A percentile compares a stretch with the other conserved stretches of the same genome.
These are phyloP conservation scores for Metschnikowia reukaufii DNA, from an alignment of 805 yeast species.

Conservation along the genomic window DNA sequence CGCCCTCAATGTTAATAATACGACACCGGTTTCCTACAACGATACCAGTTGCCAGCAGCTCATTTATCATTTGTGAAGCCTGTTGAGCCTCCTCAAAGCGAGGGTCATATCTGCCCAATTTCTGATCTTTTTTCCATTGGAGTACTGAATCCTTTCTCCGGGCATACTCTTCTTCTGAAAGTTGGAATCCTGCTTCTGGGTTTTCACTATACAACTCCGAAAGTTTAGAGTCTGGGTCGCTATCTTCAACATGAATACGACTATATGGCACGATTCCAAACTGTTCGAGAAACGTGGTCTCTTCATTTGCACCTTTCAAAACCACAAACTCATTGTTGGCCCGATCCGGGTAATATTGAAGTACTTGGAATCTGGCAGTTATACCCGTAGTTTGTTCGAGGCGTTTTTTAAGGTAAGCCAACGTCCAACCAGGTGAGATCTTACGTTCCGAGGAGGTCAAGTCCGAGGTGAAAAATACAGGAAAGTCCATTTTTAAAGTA, in stretches of 20 bases:
- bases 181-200: slow-evolving; percentile 36
- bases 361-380: slow-evolving; percentile 53
- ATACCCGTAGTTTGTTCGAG: slow-evolving; percentile 76
- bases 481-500: slow-evolving; percentile 38
- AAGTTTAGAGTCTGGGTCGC: slow-evolving; percentile 52
- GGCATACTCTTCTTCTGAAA: slow-evolving; percentile 64
- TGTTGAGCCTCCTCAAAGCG: slow-evolving; percentile 35
- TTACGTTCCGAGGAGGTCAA: slow-evolving; percentile 70
- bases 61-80: slow-evolving; percentile 19
- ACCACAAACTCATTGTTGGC: slow-evolving; percentile 36
- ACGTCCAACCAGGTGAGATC: slow-evolving; percentile 60
- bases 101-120: slow-evolving; percentile 74
- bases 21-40: slow-evolving; percentile 56
- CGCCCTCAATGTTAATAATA: slow-evolving; percentile 43
- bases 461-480: slow-evolving; percentile 59
- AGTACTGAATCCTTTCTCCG: slow-evolving; percentile 61
- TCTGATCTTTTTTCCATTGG: slow-evolving; percentile 70
- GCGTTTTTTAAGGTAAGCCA: slow-evolving; percentile 50
- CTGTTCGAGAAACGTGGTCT: slow-evolving; percentile 21
- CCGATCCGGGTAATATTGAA: slow-evolving; percentile 45
- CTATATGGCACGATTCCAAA: slow-evolving; percentile 39
- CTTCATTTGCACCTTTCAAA: slow-evolving; percentile 24
- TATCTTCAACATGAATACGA: slow-evolving; percentile 59
- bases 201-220: slow-evolving; percentile 34
- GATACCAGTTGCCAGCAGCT: slow-evolving; percentile 26